phyloP scores from a whole-genome alignment of 306 rosid genomes.

The Vigna unguiculata region DNA sequence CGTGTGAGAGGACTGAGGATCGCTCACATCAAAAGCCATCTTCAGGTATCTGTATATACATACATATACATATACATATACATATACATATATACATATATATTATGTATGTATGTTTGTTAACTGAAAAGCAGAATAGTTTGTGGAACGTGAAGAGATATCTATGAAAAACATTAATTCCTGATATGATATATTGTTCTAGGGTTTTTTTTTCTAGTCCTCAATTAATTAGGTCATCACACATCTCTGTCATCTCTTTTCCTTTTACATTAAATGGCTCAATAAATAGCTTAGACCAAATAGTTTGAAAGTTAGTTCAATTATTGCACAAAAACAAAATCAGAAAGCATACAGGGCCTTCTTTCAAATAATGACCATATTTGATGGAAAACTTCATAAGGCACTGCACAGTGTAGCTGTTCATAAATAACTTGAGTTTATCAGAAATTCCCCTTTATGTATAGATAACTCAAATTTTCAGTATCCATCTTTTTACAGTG shows the following conservation, averaged over 20 bases:
- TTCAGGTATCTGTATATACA: conserved; percentile 53
- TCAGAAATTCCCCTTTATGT: background rate
- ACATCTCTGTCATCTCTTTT: background rate
- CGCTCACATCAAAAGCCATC: conserved; percentile 76
- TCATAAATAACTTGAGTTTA: background rate
- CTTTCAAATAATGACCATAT: background rate
- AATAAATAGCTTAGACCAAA: conserved; percentile 5
- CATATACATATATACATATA: no score
- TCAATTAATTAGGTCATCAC: background rate
- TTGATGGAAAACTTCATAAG: background rate
- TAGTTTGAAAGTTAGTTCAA: background rate
- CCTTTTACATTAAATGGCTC: background rate
- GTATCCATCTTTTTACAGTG: no score
- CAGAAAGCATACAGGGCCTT: background rate
- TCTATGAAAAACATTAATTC: background rate
- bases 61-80: no score
- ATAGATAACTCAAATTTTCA: background rate
- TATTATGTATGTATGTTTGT: background rate
- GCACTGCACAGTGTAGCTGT: background rate
- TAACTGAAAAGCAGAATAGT: background rate
- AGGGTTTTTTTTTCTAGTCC: background rate
- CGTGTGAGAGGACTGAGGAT: conserved; percentile 61
- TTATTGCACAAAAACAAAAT: conserved; percentile 10
- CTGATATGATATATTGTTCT: background rate
- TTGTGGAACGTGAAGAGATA: background rate